Percentiles rank a stretch among this genome's conserved stretches.
Conservation (phyloP, 1,139 yeast genomes). For the Debaryomyces sp. region DNA sequence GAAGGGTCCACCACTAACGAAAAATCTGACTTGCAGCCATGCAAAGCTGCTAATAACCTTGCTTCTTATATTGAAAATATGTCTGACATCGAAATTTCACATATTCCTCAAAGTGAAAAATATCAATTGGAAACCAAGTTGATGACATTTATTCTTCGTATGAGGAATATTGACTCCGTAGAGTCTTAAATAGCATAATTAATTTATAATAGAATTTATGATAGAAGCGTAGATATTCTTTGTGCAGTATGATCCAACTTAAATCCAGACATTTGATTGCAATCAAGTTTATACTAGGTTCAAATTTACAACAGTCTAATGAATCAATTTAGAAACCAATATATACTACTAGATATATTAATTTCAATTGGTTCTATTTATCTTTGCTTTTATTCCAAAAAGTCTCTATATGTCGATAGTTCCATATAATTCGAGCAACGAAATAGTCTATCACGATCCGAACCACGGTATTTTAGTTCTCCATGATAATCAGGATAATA, state of each 20-base stretch:
- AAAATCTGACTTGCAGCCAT: neutral
- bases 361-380: neutral
- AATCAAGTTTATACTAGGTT: neutral
- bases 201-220: conserved; percentile 6
- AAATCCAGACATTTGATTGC: neutral
- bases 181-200: conserved; percentile 6
- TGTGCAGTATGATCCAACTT: conserved; percentile 3
- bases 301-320: neutral
- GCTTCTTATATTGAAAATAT: conserved; percentile 8
- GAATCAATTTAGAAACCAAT: neutral
- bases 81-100: conserved; percentile 20
- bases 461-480: conserved; percentile 46
- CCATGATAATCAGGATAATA: conserved; percentile 44
- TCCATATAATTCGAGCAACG: conserved; percentile 37
- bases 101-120: conserved; percentile 21
- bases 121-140: conserved; percentile 35
- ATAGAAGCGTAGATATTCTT: neutral
- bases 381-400: neutral
- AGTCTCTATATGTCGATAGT: conserved; percentile 40
- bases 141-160: conserved; percentile 34
- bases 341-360: neutral
- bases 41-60: neutral
- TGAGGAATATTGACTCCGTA: conserved; percentile 20
- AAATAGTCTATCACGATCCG: conserved; percentile 42
- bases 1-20: neutral